Percentiles rank a stretch among this genome's conserved stretches.
phyloP scores from a whole-genome alignment of 1,284 basidiomycete genomes.

The Ceratobasidium sp. region DNA sequence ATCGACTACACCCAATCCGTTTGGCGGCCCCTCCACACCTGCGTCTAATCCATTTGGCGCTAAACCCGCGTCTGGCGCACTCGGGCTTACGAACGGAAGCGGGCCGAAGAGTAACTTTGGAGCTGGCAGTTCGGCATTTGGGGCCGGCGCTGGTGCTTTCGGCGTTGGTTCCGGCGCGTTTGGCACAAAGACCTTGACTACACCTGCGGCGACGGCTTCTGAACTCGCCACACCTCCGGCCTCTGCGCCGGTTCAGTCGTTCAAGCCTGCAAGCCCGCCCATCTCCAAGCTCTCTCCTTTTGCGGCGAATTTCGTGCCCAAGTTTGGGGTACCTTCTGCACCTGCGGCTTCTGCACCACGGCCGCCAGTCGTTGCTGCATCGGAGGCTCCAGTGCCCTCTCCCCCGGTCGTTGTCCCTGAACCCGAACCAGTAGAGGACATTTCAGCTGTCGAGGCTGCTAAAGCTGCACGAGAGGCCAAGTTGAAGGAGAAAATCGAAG shows the following conservation, averaged over 20 bases:
- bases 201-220: not conserved
- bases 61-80: not conserved
- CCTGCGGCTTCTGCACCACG: not conserved
- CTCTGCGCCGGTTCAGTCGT: not conserved
- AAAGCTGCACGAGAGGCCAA: conserved; percentile 38
- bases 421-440: not conserved
- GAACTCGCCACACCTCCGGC: not conserved
- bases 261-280: conserved; percentile 5
- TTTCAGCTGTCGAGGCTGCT: conserved; percentile 14
- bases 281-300: conserved; percentile 21
- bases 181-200: not conserved
- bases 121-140: not conserved
- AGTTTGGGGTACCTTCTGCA: conserved; percentile 3
- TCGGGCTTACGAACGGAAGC: not conserved
- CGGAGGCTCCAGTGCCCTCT: too few relatives aligned
- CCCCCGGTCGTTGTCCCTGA: not conserved
- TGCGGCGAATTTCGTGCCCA: conserved; percentile 37
- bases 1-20: not conserved
- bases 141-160: conserved; percentile 27
- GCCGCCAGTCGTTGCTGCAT: not conserved
- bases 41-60: conserved; percentile 21
- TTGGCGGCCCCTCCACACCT: not conserved
- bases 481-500: conserved; percentile 29
- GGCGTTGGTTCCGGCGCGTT: conserved; percentile 13
- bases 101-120: not conserved